Conservation (phyloP, 2,329 filamentous ascomycete species). For the Trichoderma simmonsii region DNA sequence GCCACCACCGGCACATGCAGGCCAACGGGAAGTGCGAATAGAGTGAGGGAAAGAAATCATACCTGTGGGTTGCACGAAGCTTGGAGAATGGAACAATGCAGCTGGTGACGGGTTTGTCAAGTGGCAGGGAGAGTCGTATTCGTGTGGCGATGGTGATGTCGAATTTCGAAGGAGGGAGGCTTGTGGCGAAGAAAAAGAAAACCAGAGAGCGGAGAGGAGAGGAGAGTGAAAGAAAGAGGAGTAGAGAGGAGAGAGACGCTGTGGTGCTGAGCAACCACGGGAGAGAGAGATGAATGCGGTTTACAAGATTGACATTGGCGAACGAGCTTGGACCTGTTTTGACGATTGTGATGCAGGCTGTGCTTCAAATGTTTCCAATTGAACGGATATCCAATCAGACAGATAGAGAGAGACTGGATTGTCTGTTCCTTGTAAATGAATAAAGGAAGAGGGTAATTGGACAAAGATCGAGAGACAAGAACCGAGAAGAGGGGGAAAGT, state of each 20-base stretch:
- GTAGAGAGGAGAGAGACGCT: neutral
- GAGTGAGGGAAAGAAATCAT: neutral
- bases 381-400: neutral
- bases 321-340: neutral
- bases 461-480: neutral
- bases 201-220: neutral
- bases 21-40: neutral
- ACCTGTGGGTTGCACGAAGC: neutral
- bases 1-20: neutral
- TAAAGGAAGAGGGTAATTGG: neutral
- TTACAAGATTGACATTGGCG: neutral
- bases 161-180: neutral
- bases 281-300: neutral
- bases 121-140: neutral
- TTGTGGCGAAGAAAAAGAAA: neutral
- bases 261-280: conserved; percentile 9
- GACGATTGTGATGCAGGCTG: neutral
- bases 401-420: too few species aligned
- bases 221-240: neutral
- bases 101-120: neutral
- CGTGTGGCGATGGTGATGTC: neutral
- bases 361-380: neutral
- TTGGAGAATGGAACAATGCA: neutral
- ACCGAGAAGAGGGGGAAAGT: neutral
- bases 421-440: neutral